phyloP scores from a whole-genome alignment of 2,329 filamentous ascomycete genomes.

The Pseudogymnoascus sp. region DNA sequence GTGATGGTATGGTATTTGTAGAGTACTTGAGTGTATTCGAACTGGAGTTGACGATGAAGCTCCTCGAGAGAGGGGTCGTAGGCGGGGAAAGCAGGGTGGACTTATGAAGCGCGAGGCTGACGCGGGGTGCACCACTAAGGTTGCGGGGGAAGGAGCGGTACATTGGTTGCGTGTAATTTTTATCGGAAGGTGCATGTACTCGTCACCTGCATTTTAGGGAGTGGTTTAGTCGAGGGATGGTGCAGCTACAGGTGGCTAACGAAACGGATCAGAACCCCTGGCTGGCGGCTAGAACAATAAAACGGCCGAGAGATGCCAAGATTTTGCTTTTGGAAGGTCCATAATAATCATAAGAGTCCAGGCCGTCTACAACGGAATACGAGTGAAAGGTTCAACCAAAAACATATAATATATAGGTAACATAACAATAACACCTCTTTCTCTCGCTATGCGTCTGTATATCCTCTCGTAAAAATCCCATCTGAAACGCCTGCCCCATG shows the following conservation, averaged over 20 bases:
- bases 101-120: conserved; percentile 6
- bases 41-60: not conserved
- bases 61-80: not conserved
- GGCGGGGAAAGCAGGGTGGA: not conserved
- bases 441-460: conserved; percentile 2
- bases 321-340: conserved; percentile 1
- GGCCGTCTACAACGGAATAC: not conserved
- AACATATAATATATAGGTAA: not conserved
- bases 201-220: not conserved
- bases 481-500: not conserved
- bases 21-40: not conserved
- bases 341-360: not conserved
- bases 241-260: not conserved
- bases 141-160: conserved; percentile 1
- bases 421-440: not conserved
- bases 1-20: not conserved
- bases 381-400: not conserved
- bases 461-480: not conserved
- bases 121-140: not conserved
- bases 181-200: conserved; percentile 3
- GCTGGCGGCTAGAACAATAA: not conserved
- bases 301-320: not conserved
- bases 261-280: not conserved
- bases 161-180: not conserved
- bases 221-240: not conserved